A percentile compares a stretch with the other conserved stretches of the same genome.
These are phyloP conservation scores for Micromonas pusilla DNA, from an alignment of 139 green algal genomes.

Conservation along the genomic window DNA sequence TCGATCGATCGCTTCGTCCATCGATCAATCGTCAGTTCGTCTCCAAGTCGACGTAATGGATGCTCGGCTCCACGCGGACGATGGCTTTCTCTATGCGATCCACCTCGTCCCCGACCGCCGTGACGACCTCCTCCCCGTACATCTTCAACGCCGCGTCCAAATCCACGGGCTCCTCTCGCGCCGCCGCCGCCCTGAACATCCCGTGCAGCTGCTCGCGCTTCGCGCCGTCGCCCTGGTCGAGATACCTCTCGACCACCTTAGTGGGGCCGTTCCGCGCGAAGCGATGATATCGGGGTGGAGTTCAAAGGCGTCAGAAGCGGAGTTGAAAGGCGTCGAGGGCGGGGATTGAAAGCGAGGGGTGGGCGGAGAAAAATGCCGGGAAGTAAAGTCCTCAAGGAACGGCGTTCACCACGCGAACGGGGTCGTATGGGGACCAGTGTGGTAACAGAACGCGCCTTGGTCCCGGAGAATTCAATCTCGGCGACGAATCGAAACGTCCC, in stretches of 20 bases:
- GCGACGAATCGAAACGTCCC: constrained; percentile 64
- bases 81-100: constrained; percentile 80
- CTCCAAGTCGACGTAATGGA: constrained; percentile 72
- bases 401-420: no score
- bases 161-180: neutral
- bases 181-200: neutral
- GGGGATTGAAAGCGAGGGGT: no score
- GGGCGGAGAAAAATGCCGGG: no score
- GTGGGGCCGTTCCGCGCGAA: no score
- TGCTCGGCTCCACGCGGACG: constrained; percentile 51
- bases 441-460: no score
- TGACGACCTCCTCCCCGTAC: constrained; percentile 56
- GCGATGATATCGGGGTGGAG: no score
- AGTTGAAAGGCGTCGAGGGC: no score
- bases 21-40: constrained; percentile 54
- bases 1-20: no score
- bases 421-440: no score
- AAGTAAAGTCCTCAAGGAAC: no score
- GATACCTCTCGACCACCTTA: constrained; percentile 19
- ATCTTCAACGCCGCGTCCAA: neutral
- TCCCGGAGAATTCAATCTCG: constrained; percentile 44
- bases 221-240: neutral
- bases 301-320: no score
- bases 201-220: neutral
- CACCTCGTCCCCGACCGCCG: constrained; percentile 76